Conservation (phyloP, 768 basidiomycete species). For the Boletus fagicola region DNA sequence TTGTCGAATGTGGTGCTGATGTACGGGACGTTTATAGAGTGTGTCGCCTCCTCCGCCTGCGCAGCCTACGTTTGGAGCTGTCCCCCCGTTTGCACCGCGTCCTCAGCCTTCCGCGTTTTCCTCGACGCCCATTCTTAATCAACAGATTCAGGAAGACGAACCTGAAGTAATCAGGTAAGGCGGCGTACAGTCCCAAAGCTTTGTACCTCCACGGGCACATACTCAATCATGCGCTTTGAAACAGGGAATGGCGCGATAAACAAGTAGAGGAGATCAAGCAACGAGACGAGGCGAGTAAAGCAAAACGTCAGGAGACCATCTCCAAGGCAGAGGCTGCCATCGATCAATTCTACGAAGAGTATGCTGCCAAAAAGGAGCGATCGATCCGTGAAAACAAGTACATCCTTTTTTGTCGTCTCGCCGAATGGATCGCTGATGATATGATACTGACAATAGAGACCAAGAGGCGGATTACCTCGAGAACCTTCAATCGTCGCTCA, state of each 20-base stretch:
- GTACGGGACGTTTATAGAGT: constrained; percentile 20
- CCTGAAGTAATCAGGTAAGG: constrained; percentile 78
- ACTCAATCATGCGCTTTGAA: background rate
- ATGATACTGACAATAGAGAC: constrained; percentile 53
- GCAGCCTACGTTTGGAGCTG: constrained; percentile 46
- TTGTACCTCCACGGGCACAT: background rate
- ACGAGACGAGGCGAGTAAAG: constrained; percentile 78
- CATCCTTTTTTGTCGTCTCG: background rate
- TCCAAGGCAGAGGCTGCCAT: constrained; percentile 81
- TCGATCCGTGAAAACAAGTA: constrained; percentile 96
- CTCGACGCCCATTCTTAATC: constrained; percentile 71
- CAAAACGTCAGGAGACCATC: constrained; percentile 78
- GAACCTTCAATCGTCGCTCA: constrained; percentile 69
- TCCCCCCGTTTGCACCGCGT: constrained; percentile 67
- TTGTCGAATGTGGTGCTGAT: constrained; percentile 10
- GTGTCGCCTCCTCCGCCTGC: constrained; percentile 31
- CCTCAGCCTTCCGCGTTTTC: constrained; percentile 71
- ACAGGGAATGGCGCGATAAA: constrained; percentile 82
- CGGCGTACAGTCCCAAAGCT: no score
- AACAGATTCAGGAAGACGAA: constrained; percentile 71
- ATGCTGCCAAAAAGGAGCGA: constrained; percentile 84
- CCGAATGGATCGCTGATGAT: background rate
- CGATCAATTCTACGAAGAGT: constrained; percentile 88
- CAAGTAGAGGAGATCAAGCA: constrained; percentile 80
- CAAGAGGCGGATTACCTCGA: constrained; percentile 79